A percentile compares a stretch with the other conserved stretches of the same genome.
Conservation (phyloP, 257 asterid genomes). For the Nicotiana tomentosiformis region DNA sequence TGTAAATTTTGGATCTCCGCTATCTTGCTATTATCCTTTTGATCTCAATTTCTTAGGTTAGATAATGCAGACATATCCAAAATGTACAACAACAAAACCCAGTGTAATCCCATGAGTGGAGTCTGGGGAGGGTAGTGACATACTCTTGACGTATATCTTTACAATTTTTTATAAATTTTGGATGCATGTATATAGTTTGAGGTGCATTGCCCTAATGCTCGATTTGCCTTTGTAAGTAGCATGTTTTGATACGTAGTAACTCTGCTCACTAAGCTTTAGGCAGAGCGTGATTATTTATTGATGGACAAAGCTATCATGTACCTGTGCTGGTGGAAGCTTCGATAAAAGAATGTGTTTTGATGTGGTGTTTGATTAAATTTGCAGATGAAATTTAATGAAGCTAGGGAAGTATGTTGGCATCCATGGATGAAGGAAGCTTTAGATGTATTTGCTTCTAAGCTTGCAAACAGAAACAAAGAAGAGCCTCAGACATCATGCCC, state of each 20-base stretch:
- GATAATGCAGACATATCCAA: not conserved
- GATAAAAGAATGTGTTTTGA: not conserved
- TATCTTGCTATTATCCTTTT: not conserved
- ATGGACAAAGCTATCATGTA: not conserved
- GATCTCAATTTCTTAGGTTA: not conserved
- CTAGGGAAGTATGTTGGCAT: constrained; percentile 56
- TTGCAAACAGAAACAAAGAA: constrained; percentile 9
- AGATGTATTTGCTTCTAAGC: constrained; percentile 42
- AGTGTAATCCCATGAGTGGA: too few relatives aligned
- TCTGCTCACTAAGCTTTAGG: not conserved
- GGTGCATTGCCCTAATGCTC: not conserved
- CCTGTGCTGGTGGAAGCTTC: not conserved
- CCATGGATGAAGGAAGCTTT: constrained; percentile 93
- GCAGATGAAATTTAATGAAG: constrained; percentile 73
- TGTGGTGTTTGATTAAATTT: not conserved
- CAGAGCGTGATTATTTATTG: not conserved
- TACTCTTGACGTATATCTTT: not conserved
- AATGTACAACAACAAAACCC: not conserved
- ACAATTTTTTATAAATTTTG: not conserved
- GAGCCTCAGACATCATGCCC: not conserved
- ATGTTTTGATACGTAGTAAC: not conserved
- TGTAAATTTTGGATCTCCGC: constrained; percentile 8
- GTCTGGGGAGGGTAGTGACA: too few relatives aligned
- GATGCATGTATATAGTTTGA: too few relatives aligned
- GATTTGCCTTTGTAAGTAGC: not conserved